Percentiles rank a stretch among this genome's conserved stretches.
Conservation (phyloP, 495 filamentous ascomycete genomes). For the Trichoderma gamsii region DNA sequence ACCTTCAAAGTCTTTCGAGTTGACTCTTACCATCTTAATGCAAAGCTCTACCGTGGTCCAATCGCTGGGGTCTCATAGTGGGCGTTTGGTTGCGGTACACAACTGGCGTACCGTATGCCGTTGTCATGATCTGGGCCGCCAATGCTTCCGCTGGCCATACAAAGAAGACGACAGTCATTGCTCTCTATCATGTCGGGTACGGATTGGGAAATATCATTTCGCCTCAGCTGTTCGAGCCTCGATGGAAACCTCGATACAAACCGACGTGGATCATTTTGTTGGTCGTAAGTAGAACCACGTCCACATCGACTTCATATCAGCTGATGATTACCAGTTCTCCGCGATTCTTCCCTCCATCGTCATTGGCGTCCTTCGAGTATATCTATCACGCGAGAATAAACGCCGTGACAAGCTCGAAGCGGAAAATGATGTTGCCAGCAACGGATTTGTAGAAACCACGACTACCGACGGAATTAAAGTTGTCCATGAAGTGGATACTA, state of each 20-base stretch:
- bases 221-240: conserved; percentile 31
- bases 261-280: conserved; percentile 39
- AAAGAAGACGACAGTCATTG: conserved; percentile 43
- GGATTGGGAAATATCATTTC: conserved; percentile 32
- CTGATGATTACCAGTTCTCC: not conserved
- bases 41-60: conserved; percentile 31
- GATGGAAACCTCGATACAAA: conserved; percentile 33
- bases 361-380: conserved; percentile 26
- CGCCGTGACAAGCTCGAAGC: conserved; percentile 29
- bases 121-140: conserved; percentile 35
- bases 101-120: conserved; percentile 33
- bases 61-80: conserved; percentile 34
- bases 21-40: not conserved
- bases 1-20: not conserved
- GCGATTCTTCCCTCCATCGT: conserved; percentile 21
- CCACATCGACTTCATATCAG: no score
- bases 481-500: conserved; percentile 32
- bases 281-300: conserved; percentile 26
- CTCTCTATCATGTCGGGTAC: conserved; percentile 37
- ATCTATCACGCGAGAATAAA: conserved; percentile 30
- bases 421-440: conserved; percentile 22
- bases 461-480: conserved; percentile 28
- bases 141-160: conserved; percentile 35
- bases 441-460: conserved; percentile 31
- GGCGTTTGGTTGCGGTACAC: conserved; percentile 37